Conservation (phyloP, 495 filamentous ascomycete genomes). For the Diplogelasinospora grovesii region DNA sequence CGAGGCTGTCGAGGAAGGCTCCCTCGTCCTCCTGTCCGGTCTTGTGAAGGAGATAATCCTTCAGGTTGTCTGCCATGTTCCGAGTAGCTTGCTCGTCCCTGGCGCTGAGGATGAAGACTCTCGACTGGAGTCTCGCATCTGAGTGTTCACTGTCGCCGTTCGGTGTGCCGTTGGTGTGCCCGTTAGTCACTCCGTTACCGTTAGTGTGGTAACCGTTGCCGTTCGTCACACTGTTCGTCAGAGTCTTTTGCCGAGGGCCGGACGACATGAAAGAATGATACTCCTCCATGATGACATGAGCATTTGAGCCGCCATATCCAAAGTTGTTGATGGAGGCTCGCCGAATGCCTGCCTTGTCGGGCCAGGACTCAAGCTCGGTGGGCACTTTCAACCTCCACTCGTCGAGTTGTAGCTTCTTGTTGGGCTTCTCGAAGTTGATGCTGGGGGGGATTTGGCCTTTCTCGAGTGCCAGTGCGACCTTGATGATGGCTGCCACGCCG, state of each 20-base stretch:
- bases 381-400: conserved; percentile 33
- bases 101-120: conserved; percentile 33
- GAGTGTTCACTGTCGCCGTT: neutral
- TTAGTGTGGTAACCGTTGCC: conserved; percentile 4
- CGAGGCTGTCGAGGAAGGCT: conserved; percentile 23
- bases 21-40: conserved; percentile 7
- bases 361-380: conserved; percentile 5
- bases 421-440: conserved; percentile 33
- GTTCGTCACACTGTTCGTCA: conserved; percentile 4
- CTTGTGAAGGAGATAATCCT: neutral
- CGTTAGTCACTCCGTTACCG: conserved; percentile 8
- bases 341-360: conserved; percentile 4
- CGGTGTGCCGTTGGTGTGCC: conserved; percentile 1
- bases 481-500: conserved; percentile 50
- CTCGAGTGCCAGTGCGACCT: conserved; percentile 47
- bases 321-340: conserved; percentile 32
- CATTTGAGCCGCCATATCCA: conserved; percentile 37
- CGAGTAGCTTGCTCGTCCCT: conserved; percentile 29
- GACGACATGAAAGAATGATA: conserved; percentile 1
- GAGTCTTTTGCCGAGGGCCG: neutral
- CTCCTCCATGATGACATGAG: conserved; percentile 34
- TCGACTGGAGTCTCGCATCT: conserved; percentile 16
- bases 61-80: conserved; percentile 27
- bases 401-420: conserved; percentile 33
- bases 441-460: conserved; percentile 37